Base-by-base conservation (phyloP, 208 protist species). In the Crithidia brevicula region DNA sequence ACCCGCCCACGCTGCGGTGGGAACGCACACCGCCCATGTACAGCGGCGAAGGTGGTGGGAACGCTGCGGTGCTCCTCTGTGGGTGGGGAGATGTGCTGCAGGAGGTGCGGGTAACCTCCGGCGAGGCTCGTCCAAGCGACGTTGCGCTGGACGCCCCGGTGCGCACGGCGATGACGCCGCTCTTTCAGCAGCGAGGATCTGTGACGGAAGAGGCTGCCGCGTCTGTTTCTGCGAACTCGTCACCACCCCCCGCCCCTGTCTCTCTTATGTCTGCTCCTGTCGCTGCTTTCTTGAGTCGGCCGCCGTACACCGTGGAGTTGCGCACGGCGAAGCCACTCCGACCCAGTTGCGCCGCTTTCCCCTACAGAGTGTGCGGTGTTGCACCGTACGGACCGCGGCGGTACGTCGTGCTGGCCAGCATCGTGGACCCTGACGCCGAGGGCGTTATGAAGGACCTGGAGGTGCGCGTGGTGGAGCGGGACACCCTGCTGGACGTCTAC, bases 31-130 rank as follows among this genome's bases (percentile, higher is more conserved):
- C 25, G 10, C 20, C 10, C 3, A 20, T 27, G 7, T 22, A 16
- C 34, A 18, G 11, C 40, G 34, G 22, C 38, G 36, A 49, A 8
- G 40, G 31, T 8, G 25, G 49, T 8, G 36, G 23, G 20, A 27
- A 30, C 33, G 13, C 13, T 25, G 67, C 56, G 0, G 50, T 72
- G 63, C 63, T 94, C 15, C 67, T 80, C 22, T 88, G 79, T 56
- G 86, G 77, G 18, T 94, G 89, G 86, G 86, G 82, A 0, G 74
- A 92, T 47, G 88, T 83, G 75, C 72, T 92, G 34, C 81, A 89
- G 64, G 71, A 80, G 60, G 20, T 91, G 1, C 69, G 49, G n/a
- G 34, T 92, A n/a, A 13, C 25, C 22, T n/a, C 25, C 4, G 45
- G 30, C 7, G 34, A 23, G 15, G 3, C 15, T 2, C 9, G 42